Evolutionary conservation across 2,329 filamentous ascomycete species (phyloP), one percentile per base, ranked within the genome.

Genomic region (Cladosporium sp.): DNA sequence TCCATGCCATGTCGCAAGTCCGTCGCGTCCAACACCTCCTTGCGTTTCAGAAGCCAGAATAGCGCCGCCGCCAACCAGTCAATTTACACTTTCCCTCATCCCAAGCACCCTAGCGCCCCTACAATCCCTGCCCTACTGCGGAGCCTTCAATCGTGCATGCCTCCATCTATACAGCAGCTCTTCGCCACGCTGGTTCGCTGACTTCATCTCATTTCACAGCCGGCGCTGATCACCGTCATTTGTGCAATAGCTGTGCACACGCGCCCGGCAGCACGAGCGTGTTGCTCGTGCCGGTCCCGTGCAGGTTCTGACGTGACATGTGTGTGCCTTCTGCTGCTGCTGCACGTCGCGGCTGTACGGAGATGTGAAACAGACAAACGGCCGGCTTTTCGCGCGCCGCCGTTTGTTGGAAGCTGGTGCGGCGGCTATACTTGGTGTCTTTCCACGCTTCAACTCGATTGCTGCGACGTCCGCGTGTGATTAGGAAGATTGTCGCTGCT

Each of bases 231-330:
- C 45, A n/a, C 22, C 28, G 45, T 48, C 45, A 50, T 50, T 36
- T 15, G 47, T 50, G 47, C 19, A 32, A 24, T 37, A 32, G 32
- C 28, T 45, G 42, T 9, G 8, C 19, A 19, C 22, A 6, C 19
- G 19, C 34, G 13, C n/a, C 36, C 34, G 32, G 47, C 47, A 32
- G 34, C 47, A 50, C 28, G 19, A 50, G 34, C 47, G n/a, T 36
- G 45, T 12, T 37, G 6, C 17, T 42, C 13, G 45, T 48, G 45
- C 45, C 24, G 45, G 35, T 25, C n/a, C 17, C 17, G n/a, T 32
- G 47, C 47, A 50, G 34, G 47, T 50, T 50, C 47, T 50, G 47
- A 36, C 20, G 47, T 37, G 47, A 50, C 34, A 50, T 50, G 47
- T 37, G 47, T 48, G 45, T 48, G n/a, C n/a, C n/a, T n/a, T n/a